These are phyloP conservation scores for Rhododendron henanense DNA, from an alignment of 148 eudicot species.

Conservation along the genomic window DNA sequence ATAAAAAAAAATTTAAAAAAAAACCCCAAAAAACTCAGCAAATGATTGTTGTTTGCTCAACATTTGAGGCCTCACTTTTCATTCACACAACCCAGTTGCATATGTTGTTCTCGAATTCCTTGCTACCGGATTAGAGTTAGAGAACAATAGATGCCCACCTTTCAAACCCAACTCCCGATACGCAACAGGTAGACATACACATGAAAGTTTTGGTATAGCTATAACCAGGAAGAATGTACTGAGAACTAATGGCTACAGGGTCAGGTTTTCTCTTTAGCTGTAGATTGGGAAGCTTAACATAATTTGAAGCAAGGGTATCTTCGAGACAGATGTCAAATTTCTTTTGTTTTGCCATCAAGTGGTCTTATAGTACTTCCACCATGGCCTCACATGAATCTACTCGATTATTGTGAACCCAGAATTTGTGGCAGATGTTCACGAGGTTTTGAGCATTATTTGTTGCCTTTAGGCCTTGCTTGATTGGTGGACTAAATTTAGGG, in stretches of 20 bases:
- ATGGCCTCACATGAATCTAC: conserved; percentile 59
- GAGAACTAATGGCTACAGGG: neutral
- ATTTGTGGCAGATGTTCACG: neutral
- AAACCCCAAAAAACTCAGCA: neutral
- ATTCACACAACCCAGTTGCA: neutral
- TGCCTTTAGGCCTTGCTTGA: neutral
- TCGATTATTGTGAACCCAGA: conserved; percentile 41
- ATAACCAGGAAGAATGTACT: neutral
- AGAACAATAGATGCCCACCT: neutral
- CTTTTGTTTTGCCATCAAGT: conserved; percentile 18
- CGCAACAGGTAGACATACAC: neutral
- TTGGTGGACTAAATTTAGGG: neutral
- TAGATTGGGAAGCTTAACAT: neutral
- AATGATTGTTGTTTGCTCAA: neutral
- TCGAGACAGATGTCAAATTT: neutral
- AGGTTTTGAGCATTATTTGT: neutral
- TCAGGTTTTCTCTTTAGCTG: neutral
- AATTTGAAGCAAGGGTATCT: neutral
- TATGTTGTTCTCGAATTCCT: neutral
- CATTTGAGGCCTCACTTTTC: neutral
- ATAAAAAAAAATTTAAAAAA: no score
- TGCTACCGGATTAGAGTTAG: neutral
- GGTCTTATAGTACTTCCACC: conserved; percentile 70
- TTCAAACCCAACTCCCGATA: neutral
- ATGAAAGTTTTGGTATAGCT: neutral